Evolutionary conservation across 257 asterid genomes (phyloP), one percentile per base, ranked within the genome.

Genomic region (Anisodus tanguticus): DNA sequence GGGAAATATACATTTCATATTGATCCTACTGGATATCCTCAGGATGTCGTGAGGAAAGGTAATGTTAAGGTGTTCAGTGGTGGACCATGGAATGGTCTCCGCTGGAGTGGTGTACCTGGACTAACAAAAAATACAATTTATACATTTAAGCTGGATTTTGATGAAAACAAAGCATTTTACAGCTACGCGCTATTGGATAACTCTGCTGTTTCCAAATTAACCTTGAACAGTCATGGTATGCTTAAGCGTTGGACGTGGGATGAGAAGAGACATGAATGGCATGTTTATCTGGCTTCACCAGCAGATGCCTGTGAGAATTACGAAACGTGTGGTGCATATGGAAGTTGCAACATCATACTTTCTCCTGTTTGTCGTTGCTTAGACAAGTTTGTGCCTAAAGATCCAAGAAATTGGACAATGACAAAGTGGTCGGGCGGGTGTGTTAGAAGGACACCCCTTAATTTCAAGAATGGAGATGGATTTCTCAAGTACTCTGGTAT

Each of bases 351-450:
- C 80, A 72, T 72, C 80, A 72, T 72, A 72, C 0, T 47, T 3
- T 72, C 59, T 72, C 80, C 80, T 47, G 59, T 72, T 0, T 72
- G 59, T 47, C 57, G 59, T 47, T 72, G 80, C 80, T 72, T 72
- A 72, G 80, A 72, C 59, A 72, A 47, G 19, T 72, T 72, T 47
- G 80, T 72, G n/a, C 80, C 80, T 47, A 72, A 72, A 47, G n/a
- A 72, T 72, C 59, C 0, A 13, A 10, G 5, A 37, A 13, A 19
- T 57, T 2, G 35, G 86, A 13, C 55, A 83, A 87, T 41, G 72
- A 59, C 8, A 6, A 71, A 84, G 31, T 86, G 90, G 90, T 86
- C 89, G 0, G 16, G 76, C 0, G 88, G 90, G 9, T 88, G 89
- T 19, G 35, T 76, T 3, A 58, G 90, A n/a, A 84, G 74, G 64